Evolutionary conservation across 139 green algal genomes (phyloP).

Genomic region (Chlorella ohadii): DNA sequence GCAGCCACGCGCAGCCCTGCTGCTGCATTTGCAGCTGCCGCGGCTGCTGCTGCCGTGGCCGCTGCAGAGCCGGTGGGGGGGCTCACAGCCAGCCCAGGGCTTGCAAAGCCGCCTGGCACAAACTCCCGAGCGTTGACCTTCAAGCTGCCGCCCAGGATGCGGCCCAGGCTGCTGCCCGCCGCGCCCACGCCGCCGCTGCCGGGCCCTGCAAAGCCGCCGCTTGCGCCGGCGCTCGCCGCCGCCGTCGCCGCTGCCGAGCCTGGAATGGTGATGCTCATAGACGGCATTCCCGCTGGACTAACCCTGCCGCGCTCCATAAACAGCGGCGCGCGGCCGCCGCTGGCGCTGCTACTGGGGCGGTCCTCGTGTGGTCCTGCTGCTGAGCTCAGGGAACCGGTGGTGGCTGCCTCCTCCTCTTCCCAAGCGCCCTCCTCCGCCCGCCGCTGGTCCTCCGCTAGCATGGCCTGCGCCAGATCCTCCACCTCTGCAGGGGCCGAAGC

Average conservation of each 20-base stretch:
- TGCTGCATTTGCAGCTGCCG: background rate
- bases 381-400: too few relatives aligned
- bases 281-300: background rate
- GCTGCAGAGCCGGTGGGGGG: background rate
- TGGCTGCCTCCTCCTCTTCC: background rate
- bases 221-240: too few relatives aligned
- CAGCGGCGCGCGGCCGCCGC: too few relatives aligned
- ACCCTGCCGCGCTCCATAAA: background rate
- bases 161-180: background rate
- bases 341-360: too few relatives aligned
- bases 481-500: background rate
- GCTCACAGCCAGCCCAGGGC: too few relatives aligned
- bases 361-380: too few relatives aligned
- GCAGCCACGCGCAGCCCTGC: background rate
- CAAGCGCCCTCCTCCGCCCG: background rate
- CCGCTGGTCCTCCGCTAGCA: background rate
- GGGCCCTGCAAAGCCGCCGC: background rate
- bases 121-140: background rate
- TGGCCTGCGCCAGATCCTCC: too few relatives aligned
- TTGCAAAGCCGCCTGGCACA: background rate
- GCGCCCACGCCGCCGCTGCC: background rate
- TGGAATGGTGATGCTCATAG: background rate
- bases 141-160: background rate
- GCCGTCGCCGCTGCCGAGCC: background rate
- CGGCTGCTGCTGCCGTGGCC: too few relatives aligned